Evolutionary conservation across 2,329 filamentous ascomycete genomes (phyloP), one percentile per base, ranked within the genome.

Genomic region (Didymella pomorum): DNA sequence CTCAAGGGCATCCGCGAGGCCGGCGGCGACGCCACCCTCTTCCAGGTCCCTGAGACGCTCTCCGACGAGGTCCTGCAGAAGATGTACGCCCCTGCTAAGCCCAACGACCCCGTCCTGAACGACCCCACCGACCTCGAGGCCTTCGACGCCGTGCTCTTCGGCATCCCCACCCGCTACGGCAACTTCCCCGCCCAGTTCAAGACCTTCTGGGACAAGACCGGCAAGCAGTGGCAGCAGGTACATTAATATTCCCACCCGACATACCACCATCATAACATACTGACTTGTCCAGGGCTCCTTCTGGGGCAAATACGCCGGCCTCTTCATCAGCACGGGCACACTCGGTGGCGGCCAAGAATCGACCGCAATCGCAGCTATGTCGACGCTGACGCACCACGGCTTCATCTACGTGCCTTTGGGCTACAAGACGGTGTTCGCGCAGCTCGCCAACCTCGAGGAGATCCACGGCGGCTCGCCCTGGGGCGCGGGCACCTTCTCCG

Each of bases 151-250:
- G 89, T 97, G 83, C 88, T 99, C 65, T 86, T 98, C 71, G 95
- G 95, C 67, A 95, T 98, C 78, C 95, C 95, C 60, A 99, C 95
- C 50, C 56, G 95, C 68, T 99, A 92, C 82, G 95, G 95, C 71
- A 98, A 96, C 87, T 97, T 97, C 85, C 93, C 94, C 47, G 91
- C 89, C 18, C 95, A 99, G 82, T 97, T 91, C 91, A 97, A 95
- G 84, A 75, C 87, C 41, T 94, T 93, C 84, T 96, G 93, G 91
- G 95, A 99, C 83, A 86, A 86, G 80, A 93, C 92, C 23, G 94
- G 94, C 73, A 83, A 85, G 69, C 90, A 95, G 79, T 98, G 95
- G 95, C 80, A 84, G 61, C 78, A 80, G 31, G 31, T n/a, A 35
- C 14, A 16, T 7, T 35, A n/a, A 4, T 12, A 14, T 16, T 6